Base-by-base conservation (phyloP, 345 rosid genomes). In the Barbarea vulgaris region DNA sequence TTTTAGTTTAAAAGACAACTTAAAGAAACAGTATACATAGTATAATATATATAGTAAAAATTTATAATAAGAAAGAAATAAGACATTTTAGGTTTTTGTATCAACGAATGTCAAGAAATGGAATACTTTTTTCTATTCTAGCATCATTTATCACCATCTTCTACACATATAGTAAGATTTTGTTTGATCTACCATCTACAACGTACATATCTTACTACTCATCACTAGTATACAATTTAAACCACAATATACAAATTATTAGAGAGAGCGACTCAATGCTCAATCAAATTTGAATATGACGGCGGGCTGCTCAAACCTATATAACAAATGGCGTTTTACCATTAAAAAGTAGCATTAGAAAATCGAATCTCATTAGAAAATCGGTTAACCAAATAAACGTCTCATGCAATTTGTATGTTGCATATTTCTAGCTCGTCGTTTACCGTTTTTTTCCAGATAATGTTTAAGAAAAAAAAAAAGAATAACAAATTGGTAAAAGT, bases 321-420 rank as follows among this genome's bases (percentile, higher is more conserved):
- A 14, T 18, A 56, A 21, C 7, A 5, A 57, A 57, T 17, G 63
- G 25, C 22, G 62, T 17, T 57, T 56, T 19, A 19, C 13, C 54
- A 17, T 14, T 14, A 9, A 48, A 28, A 14, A 15, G 2, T 21
- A 47, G 10, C 7, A 8, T 48, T 48, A 18, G 39, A 58, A 19
- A 27, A 30, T 39, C 39, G 55, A 28, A 41, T 50, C 36, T 53
- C 33, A 33, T 69, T 24, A 64, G 14, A 77, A 77, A 77, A 51
- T 55, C 12, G 15, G 76, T 64, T 54, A 70, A 70, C 76, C 11
- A 47, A 77, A n/a, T n/a, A n/a, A n/a, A 70, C 61, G 60, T 64
- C 60, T 64, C 80, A 70, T 77, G 71, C 80, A 64, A 64, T 63
- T 64, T 70, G 76, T 55, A 55, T 77, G 80, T 70, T 77, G 76